Percentiles rank a stretch among this genome's conserved stretches.
Conservation (phyloP, 2,329 filamentous ascomycete genomes). For the Colletotrichum sp. region DNA sequence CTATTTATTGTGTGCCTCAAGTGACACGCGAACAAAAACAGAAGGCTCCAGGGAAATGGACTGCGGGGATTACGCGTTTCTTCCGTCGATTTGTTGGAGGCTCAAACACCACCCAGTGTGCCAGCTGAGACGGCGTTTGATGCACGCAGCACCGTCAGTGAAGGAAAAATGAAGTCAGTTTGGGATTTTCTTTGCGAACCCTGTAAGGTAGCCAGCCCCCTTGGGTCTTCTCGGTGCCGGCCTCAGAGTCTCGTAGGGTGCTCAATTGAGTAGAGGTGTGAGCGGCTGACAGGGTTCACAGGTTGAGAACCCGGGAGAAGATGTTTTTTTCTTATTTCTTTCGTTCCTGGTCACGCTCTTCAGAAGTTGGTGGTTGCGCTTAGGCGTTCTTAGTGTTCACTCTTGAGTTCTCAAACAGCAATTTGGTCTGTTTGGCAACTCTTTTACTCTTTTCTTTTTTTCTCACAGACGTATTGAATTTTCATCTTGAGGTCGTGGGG, state of each 20-base stretch:
- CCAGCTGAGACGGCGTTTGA: not conserved
- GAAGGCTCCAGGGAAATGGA: not conserved
- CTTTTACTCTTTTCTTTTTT: not conserved
- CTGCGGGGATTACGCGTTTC: fast-evolving
- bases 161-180: fast-evolving
- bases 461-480: fast-evolving
- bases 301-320: fast-evolving
- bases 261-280: not conserved
- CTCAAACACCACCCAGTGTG: not conserved
- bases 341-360: fast-evolving
- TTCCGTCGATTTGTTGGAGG: not conserved
- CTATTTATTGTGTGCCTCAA: not conserved
- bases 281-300: not conserved
- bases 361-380: not conserved
- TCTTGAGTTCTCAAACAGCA: not conserved
- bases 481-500: not conserved
- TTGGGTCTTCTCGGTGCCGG: not conserved
- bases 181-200: not conserved
- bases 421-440: not conserved
- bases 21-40: not conserved
- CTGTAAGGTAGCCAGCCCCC: not conserved
- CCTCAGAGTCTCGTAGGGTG: not conserved
- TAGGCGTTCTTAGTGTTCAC: not conserved
- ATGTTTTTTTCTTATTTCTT: not conserved
- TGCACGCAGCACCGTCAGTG: too few species aligned